Evolutionary conservation across 2,329 filamentous ascomycete species (phyloP), one percentile per base, ranked within the genome.

Genomic region (Fusarium keratoplasticum): DNA sequence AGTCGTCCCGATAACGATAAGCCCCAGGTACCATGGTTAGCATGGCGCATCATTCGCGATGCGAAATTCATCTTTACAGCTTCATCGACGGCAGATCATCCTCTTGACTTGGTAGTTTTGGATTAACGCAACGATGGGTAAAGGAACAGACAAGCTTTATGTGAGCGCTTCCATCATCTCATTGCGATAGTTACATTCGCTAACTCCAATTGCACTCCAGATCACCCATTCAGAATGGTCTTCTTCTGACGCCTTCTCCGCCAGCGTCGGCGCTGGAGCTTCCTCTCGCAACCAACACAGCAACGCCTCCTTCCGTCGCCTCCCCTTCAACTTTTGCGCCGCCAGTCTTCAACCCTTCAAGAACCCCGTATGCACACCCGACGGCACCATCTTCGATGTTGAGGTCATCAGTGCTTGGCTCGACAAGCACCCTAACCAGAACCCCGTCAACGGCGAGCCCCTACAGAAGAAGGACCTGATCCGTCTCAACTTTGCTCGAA

Each of bases 221-320:
- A 99, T 99, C 80, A 99, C 96, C 64, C 97, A 99, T 85, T 97
- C 94, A 44, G 96, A 99, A 87, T 99, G 96, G 96, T 92, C 95
- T 9, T 98, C 95, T 7, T 91, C 93, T 57, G 95, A 98, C 83
- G 92, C 94, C 68, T 98, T 94, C 84, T 93, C 94, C 35, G 95
- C 95, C 76, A 95, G 92, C 81, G 92, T 89, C 31, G 93, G 93
- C 77, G 88, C 92, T 65, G 91, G 91, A 77, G 90, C 93, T 66
- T 82, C 89, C 81, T 83, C 88, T 82, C 82, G 88, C 25, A 89
- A 90, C 73, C 76, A 76, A 55, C 62, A 69, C 31, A 61, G 68
- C 61, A 77, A 70, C 61, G 88, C 90, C 58, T 89, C 89, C 40
- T 98, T 98, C 86, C 94, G 93, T 80, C 93, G 95, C 54, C 89